Conservation (phyloP, 371 early-diverging fungal genomes). For the Saksenaea oblongispora region DNA sequence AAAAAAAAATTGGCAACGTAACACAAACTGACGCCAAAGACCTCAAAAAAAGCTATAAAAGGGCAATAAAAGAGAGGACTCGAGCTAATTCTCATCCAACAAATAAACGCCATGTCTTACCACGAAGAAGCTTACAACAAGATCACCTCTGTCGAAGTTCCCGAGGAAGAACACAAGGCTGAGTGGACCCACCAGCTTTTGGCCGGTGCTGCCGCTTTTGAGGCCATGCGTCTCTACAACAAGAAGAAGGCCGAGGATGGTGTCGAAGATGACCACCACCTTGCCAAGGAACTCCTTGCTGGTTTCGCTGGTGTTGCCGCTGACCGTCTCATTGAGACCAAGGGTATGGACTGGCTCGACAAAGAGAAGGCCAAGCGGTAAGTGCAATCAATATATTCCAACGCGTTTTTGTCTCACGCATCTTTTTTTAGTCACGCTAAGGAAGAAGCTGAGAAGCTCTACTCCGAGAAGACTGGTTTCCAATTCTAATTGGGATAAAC, state of each 20-base stretch:
- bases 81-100: not conserved
- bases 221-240: constrained; percentile 39
- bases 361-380: constrained; percentile 17
- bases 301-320: constrained; percentile 25
- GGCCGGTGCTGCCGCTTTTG: constrained; percentile 41
- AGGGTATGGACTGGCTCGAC: constrained; percentile 18
- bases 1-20: not conserved
- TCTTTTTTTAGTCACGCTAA: constrained; percentile 14
- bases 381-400: not conserved
- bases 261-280: constrained; percentile 23
- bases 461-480: constrained; percentile 13
- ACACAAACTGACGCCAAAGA: not conserved
- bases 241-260: constrained; percentile 20
- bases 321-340: constrained; percentile 11
- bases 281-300: constrained; percentile 44
- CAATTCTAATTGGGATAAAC: constrained; percentile 8
- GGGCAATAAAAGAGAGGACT: not conserved
- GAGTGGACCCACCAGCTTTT: constrained; percentile 44
- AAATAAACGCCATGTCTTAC: not conserved
- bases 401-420: not conserved
- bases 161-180: constrained; percentile 33
- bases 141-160: not conserved
- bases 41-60: not conserved
- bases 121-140: constrained; percentile 4
- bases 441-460: constrained; percentile 14